Base-by-base conservation (phyloP, 257 asterid species). In the Coffea canephora region DNA sequence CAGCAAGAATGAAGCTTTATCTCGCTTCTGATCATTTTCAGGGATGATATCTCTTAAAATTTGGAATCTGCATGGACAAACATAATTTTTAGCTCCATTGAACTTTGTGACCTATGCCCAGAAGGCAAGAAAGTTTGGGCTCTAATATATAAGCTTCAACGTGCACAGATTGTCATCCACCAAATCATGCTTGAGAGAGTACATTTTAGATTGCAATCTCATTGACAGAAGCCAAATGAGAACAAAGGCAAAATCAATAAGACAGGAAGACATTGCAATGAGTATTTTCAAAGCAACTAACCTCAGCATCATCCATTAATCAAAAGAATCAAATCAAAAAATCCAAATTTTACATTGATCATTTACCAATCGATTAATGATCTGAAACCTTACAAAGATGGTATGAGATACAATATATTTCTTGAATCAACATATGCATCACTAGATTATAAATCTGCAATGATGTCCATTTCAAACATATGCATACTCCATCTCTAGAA, bases 11-110 rank as follows among this genome's bases (percentile, higher is more conserved):
- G 98, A 90, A 81, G 98, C 98, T 83, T 89, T 90, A 76, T 91
- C 98, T 76, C 94, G 84, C 90, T 91, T 91, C 84, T 89, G 93
- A 83, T 94, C 97, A 89, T 78, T 94, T 84, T 92, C 93, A 6
- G 98, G 97, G 75, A 94, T 87, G 66, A 94, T 77, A 69, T 91
- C 90, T 83, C 91, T 92, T 80, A 94, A 86, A 76, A 86, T 78
- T 82, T 92, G 97, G 85, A 92, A 92, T 81, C 98, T 94, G 92
- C 85, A 82, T 69, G 34, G 70, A 16, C 76, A 49, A 64, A 76
- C 49, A 46, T 66, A 46, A 78, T 41, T 67, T n/a, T 80, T 78
- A 79, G 77, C 78, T 80, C 27, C n/a, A 78, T 19, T 34, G n/a
- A 49, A 41, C 15, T 25, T 21, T 27, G 46, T 15, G 61, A 16